Evolutionary conservation across 352 stramenopile species (phyloP), one percentile per base, ranked within the genome.

Genomic region (Globisporangium takayamanum): DNA sequence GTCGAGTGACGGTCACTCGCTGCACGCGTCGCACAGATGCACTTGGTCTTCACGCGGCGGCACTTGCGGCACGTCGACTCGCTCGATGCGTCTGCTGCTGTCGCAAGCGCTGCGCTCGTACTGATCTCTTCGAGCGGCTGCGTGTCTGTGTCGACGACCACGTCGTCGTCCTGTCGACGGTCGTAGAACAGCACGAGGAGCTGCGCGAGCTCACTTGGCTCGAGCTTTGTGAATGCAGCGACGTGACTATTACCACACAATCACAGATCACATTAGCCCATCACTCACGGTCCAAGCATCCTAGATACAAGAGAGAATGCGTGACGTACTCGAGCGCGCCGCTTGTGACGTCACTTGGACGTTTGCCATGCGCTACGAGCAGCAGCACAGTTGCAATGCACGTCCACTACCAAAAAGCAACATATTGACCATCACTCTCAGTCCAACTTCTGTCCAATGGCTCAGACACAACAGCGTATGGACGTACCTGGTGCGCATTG

Each of bases 51-150:
- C 1, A 59, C 47, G 1, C 81, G 82, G 57, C 81, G 79, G 47
- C 85, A 94, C 52, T 88, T 92, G 28, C 85, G 85, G 54, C 85
- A 94, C 55, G 74, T 75, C 20, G 70, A 16, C 50, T n/a, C 33
- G 33, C 33, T 39, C 33, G 33, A 7, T 12, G 33, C 33, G 7
- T 39, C 33, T 14, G 5, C 6, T 68, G 45, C 36, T 20, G 20
- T 16, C 33, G 2, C 16, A 15, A 54, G 22, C 8, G 18, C 48
- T 16, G 46, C 4, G 26, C 26, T 53, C 26, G 56, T 50, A n/a
- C 15, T 55, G 20, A 72, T 51, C 22, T 61, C 68, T 44, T 70
- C 54, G 8, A 69, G 53, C 36, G 71, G 52, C 8, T 67, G 62
- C 14, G 78, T 56, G 57, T 89, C 79, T 22, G 64, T 76, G 18